Base-by-base conservation (phyloP, 352 stramenopile species). In the Globisporangium ultimum region DNA sequence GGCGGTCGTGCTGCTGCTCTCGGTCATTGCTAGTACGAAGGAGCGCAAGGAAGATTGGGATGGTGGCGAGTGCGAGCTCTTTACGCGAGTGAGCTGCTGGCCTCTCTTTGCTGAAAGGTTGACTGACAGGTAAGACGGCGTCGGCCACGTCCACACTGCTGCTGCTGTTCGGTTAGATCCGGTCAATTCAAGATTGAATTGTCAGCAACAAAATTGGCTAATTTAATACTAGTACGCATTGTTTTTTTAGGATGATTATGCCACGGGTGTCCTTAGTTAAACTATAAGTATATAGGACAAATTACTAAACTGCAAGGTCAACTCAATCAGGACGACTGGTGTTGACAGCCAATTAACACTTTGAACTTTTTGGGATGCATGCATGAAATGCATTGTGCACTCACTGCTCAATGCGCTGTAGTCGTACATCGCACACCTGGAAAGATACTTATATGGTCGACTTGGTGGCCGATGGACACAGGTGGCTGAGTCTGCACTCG, bases 391-490 rank as follows among this genome's bases (percentile, higher is more conserved):
- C 7, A 7, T 13, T 41, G 36, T 41, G 36, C 36, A 12, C 12
- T 41, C 14, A 12, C 38, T 43, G 11, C 17, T 20, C 17, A 51
- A 10, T 13, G 46, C 24, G 24, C 24, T 28, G 24, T 5, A 28
- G 24, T 5, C 24, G 24, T 28, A 2, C 2, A 28, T 2, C 5
- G 24, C 24, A 5, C 5, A 2, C 24, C 24, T 28, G 24, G 24
- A 28, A 28, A 28, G 24, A 2, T 28, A 38, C 18, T 64, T 20
- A 58, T 32, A 58, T 58, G 15, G 28, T 24, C 7, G 58, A 64
- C 32, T 53, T 60, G 43, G 58, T 55, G 2, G 77, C 84, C 1
- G 81, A 94, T 3, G 87, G 85, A 68, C 87, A 96, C 17, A 93
- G 65, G 48, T 74, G 47, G 12, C 47, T 72, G 64, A 96, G 73